phyloP scores from a whole-genome alignment of 2,329 filamentous ascomycete species.

The Aspergillus sp. region DNA sequence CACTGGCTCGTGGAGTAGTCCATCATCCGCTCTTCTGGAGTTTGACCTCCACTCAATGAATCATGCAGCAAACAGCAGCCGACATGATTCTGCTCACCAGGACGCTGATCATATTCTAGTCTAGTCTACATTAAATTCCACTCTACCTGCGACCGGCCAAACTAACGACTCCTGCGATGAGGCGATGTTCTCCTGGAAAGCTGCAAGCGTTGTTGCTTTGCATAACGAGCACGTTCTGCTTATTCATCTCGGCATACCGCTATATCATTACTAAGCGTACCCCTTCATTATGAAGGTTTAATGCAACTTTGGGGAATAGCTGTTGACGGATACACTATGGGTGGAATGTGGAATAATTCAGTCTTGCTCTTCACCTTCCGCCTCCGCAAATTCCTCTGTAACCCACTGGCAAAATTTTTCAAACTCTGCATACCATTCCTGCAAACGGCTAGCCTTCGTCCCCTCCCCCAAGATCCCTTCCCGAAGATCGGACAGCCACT shows the following conservation, averaged over 20 bases:
- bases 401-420: constrained; percentile 92
- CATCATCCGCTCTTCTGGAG: not conserved
- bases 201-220: not conserved
- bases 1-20: not conserved
- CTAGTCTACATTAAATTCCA: not conserved
- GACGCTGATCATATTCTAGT: not conserved
- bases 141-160: not conserved
- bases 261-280: not conserved
- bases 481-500: constrained; percentile 73
- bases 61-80: not conserved
- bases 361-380: constrained; percentile 42
- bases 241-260: not conserved
- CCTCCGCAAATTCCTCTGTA: constrained; percentile 70
- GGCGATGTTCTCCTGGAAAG: not conserved
- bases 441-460: constrained; percentile 70
- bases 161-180: not conserved
- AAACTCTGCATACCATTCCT: constrained; percentile 79
- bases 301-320: too few species aligned
- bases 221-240: not conserved
- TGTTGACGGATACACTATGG: too few species aligned
- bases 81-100: not conserved
- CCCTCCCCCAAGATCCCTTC: constrained; percentile 72
- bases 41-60: not conserved
- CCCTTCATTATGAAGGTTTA: not conserved
- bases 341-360: not conserved